Percentiles rank a stretch among this genome's conserved stretches.
Evolutionary conservation across 2,329 filamentous ascomycete genomes (phyloP).

Genomic region (Ascochyta pisi): DNA sequence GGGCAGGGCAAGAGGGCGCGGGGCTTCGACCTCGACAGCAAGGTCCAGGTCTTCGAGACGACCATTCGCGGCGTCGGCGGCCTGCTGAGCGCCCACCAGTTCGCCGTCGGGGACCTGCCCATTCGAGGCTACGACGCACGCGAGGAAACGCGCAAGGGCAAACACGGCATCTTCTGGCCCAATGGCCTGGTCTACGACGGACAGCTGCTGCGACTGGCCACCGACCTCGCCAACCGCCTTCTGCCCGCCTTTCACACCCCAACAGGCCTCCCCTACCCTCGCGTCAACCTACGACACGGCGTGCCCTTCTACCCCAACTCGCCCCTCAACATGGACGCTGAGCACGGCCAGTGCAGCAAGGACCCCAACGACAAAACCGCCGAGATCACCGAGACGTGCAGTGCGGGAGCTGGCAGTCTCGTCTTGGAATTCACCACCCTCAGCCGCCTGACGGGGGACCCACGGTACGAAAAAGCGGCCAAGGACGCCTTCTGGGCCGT

Average conservation of each 20-base stretch:
- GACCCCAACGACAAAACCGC: slow-evolving; percentile 54
- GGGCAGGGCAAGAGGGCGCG: slow-evolving; percentile 75
- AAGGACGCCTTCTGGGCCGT: slow-evolving; percentile 97
- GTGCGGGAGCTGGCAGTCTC: slow-evolving; percentile 92
- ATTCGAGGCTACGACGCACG: slow-evolving; percentile 76
- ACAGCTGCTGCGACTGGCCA: slow-evolving; percentile 85
- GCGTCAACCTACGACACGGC: slow-evolving; percentile 88
- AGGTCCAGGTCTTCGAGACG: slow-evolving; percentile 98
- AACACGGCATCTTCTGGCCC: slow-evolving; percentile 68
- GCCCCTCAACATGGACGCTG: slow-evolving; percentile 69
- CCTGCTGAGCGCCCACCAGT: slow-evolving; percentile 89
- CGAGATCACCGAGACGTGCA: slow-evolving; percentile 95
- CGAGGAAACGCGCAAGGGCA: slow-evolving; percentile 43
- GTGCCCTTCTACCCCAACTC: slow-evolving; percentile 93
- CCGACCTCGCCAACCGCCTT: slow-evolving; percentile 82
- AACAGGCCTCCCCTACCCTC: slow-evolving; percentile 91
- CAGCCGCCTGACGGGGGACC: slow-evolving; percentile 84
- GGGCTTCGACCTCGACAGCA: slow-evolving; percentile 95
- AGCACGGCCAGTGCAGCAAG: slow-evolving; percentile 56
- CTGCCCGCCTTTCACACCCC: slow-evolving; percentile 90
- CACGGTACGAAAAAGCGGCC: slow-evolving; percentile 85
- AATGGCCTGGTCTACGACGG: slow-evolving; percentile 85
- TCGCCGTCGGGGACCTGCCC: slow-evolving; percentile 88
- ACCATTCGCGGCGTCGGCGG: slow-evolving; percentile 93
- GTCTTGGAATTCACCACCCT: slow-evolving; percentile 92